phyloP scores from a whole-genome alignment of 2,329 filamentous ascomycete species.

The Curvularia lunata region DNA sequence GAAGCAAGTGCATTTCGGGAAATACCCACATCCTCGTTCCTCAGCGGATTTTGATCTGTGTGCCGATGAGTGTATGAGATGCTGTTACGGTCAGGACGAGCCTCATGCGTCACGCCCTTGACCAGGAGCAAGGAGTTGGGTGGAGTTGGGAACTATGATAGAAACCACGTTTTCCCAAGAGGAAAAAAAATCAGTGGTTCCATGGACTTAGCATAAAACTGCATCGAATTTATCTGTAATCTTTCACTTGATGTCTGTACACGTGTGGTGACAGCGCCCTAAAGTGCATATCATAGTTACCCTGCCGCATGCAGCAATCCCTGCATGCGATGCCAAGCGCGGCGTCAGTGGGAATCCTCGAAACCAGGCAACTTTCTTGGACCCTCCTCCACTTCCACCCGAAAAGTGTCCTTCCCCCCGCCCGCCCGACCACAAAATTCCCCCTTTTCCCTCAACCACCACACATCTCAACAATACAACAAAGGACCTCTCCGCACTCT shows the following conservation, averaged over 20 bases:
- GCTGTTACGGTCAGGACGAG: neutral
- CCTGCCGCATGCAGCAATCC: neutral
- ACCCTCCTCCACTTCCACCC: conserved; percentile 5
- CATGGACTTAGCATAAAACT: neutral
- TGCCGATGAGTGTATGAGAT: neutral
- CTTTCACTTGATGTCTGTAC: neutral
- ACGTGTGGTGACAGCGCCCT: neutral
- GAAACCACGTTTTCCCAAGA: neutral
- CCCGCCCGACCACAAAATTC: conserved; percentile 3
- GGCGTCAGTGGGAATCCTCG: conserved; percentile 19
- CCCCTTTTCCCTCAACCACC: neutral
- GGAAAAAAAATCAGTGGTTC: neutral
- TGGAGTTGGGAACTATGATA: neutral
- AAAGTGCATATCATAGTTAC: neutral
- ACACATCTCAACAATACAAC: neutral
- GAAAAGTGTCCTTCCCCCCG: conserved; percentile 18
- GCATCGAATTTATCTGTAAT: neutral
- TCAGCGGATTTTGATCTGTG: neutral
- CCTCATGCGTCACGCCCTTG: neutral
- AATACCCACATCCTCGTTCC: conserved; percentile 1
- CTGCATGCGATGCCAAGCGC: conserved; percentile 14
- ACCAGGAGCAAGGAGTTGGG: conserved; percentile 6
- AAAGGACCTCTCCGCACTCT: neutral
- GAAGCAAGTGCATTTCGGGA: neutral
- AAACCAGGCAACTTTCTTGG: neutral